Conservation (phyloP, 1,284 basidiomycete species). For the Ustilago nuda region DNA sequence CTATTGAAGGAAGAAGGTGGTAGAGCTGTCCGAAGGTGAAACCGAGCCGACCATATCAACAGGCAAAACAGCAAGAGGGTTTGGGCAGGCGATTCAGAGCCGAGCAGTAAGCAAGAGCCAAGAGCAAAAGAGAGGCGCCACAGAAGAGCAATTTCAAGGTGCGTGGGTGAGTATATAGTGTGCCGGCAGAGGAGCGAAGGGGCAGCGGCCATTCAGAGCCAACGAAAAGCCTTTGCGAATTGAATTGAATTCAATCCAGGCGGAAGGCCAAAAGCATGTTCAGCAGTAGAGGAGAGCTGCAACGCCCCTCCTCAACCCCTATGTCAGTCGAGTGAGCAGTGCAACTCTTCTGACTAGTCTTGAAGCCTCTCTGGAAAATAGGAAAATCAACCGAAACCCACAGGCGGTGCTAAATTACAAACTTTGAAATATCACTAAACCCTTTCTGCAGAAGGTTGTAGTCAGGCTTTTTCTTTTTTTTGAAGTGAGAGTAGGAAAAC, state of each 20-base stretch:
- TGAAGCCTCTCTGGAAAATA: background rate
- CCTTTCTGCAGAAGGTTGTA: slow-evolving; percentile 1
- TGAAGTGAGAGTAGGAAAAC: background rate
- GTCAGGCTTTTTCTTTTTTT: background rate
- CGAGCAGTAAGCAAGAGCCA: slow-evolving; percentile 1
- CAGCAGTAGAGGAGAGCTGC: background rate
- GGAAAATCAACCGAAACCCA: slow-evolving; percentile 2
- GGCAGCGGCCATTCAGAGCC: background rate
- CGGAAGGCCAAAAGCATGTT: background rate
- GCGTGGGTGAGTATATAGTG: background rate
- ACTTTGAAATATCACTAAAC: background rate
- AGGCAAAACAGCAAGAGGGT: slow-evolving; percentile 11
- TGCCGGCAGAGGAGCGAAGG: background rate
- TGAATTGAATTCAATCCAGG: background rate
- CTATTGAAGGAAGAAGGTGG: background rate
- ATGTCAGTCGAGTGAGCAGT: background rate
- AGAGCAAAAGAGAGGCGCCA: background rate
- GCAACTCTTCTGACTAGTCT: background rate
- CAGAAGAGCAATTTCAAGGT: background rate
- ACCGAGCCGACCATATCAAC: background rate
- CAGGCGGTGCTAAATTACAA: background rate
- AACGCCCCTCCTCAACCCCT: slow-evolving; percentile 1
- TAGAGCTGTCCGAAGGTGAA: background rate
- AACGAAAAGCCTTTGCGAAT: background rate
- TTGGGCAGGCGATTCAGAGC: slow-evolving; percentile 1